Base-by-base conservation (phyloP, 2,329 filamentous ascomycete genomes). In the Uncinocarpus reesii region DNA sequence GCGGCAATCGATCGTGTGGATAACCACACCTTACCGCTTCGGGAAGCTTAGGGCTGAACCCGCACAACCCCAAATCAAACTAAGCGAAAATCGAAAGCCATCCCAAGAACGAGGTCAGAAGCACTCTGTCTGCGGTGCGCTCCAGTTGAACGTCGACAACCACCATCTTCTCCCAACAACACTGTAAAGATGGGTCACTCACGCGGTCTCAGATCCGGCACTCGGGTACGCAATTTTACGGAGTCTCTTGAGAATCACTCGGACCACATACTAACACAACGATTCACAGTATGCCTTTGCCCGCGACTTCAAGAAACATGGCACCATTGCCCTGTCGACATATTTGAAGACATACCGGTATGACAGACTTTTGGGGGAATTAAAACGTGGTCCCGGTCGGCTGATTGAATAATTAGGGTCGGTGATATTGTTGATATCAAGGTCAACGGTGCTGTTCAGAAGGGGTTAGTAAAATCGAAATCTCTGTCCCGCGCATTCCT, bases 351-450 rank as follows among this genome's bases (percentile, higher is more conserved):
- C 86, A 70, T 96, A 93, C 84, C 87, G 84, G 82, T 87, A 76
- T 64, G 78, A 64, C 53, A 55, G 50, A 52, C 43, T 44, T 40
- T 49, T 40, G 24, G 21, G 36, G 41, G 49, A 58, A 52, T 53
- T 26, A n/a, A 24, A n/a, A 49, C 52, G 51, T 49, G 41, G 47
- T 54, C 53, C 56, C 65, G 63, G 8, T 23, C 41, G 23, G 31
- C 35, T 38, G 15, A 42, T 23, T 29, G 13, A 2, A 36, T 28
- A 21, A 37, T 16, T 64, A 87, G 83, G 72, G 92, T 98, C 68
- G 92, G 92, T 72, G 92, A 98, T 69, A 95, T 96, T 64, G 92
- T 98, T 68, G 92, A 98, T 71, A 87, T 98, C 72, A 93, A 94
- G 76, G 86, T 85, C 69, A 96, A 98, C 78, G 92, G 89, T 84